These are phyloP conservation scores for Eleusine coracana DNA, from an alignment of 176 grass and related monocot species.

Conservation along the genomic window DNA sequence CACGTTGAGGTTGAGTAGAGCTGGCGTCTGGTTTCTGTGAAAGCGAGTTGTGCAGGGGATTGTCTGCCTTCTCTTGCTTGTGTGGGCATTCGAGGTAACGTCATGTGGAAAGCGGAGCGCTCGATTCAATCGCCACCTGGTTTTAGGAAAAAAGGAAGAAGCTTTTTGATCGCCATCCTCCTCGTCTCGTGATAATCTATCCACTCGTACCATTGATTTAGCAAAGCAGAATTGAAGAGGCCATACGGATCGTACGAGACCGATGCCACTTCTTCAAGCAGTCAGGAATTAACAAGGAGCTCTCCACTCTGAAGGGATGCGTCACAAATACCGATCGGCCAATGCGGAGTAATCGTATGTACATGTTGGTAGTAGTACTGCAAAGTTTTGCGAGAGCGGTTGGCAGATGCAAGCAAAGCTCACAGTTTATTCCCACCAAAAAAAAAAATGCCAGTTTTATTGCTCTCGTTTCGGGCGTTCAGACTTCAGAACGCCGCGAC, in stretches of 20 bases:
- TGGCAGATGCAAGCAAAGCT: neutral
- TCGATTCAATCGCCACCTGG: neutral
- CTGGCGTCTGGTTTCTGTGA: constrained; percentile 38
- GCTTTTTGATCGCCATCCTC: neutral
- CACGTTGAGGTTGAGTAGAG: neutral
- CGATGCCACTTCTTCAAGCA: neutral
- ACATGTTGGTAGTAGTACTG: constrained; percentile 10
- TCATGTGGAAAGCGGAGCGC: neutral
- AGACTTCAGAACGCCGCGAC: constrained; percentile 9
- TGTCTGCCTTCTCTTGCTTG: neutral
- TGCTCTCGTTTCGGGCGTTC: neutral
- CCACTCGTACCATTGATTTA: no score
- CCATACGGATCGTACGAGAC: neutral
- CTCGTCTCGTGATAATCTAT: no score
- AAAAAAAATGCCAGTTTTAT: neutral
- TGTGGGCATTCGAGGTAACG: neutral
- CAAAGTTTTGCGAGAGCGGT: neutral
- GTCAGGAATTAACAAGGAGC: neutral
- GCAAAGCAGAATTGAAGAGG: neutral
- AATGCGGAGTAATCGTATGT: neutral
- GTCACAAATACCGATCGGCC: no score
- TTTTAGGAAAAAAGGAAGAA: neutral
- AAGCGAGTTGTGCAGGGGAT: neutral
- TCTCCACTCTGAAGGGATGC: no score
- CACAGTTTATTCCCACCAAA: neutral